Conservation (phyloP, 768 basidiomycete genomes). For the Pholiota microspora region DNA sequence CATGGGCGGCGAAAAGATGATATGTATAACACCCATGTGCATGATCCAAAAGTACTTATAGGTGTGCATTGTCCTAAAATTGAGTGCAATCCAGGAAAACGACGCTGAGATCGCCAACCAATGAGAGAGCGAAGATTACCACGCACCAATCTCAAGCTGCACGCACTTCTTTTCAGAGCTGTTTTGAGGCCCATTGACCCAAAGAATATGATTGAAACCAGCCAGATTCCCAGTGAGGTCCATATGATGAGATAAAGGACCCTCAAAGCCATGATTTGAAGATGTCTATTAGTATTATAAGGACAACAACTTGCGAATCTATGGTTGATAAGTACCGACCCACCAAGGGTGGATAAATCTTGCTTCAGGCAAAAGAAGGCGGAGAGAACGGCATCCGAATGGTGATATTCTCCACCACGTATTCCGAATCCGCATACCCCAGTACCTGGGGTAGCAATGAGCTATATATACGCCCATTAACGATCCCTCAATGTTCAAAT, state of each 20-base stretch:
- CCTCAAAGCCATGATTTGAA: too few species aligned
- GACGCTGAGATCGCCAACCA: too few species aligned
- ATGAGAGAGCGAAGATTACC: too few species aligned
- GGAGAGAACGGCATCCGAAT: constrained; percentile 54
- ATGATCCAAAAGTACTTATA: too few species aligned
- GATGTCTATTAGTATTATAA: too few species aligned
- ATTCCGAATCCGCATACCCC: constrained; percentile 95
- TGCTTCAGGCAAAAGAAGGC: constrained; percentile 2
- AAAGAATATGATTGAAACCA: too few species aligned
- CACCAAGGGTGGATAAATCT: neutral
- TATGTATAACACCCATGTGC: neutral
- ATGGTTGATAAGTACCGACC: too few species aligned
- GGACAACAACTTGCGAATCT: too few species aligned
- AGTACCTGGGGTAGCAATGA: constrained; percentile 76
- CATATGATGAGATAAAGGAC: neutral
- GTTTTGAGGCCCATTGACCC: too few species aligned
- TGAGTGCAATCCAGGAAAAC: too few species aligned
- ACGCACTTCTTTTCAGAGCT: too few species aligned
- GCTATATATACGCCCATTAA: constrained; percentile 39
- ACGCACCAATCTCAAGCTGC: too few species aligned
- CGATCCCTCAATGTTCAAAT: constrained; percentile 2
- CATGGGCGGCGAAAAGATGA: neutral
- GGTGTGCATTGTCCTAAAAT: neutral
- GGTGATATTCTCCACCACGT: constrained; percentile 95
- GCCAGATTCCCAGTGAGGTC: neutral